Evolutionary conservation across 768 basidiomycete genomes (phyloP), one percentile per base, ranked within the genome.

Genomic region (Suillus occidentalis): DNA sequence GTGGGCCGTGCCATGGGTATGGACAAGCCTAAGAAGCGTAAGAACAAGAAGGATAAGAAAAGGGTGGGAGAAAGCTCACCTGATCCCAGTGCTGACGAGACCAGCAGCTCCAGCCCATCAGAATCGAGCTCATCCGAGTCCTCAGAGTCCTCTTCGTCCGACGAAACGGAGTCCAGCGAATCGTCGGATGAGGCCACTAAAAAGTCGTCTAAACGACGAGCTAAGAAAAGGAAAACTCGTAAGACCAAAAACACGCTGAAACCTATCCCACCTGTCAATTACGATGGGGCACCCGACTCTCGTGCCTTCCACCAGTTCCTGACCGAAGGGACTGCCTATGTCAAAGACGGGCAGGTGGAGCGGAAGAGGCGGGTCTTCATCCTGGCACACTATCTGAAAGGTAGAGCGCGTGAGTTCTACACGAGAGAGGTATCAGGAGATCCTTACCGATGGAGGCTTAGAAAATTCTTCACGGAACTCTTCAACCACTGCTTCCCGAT

Each of bases 401-500:
- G 72, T 0, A 69, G 69, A 0, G 80, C 79, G 0, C 73, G 74
- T 55, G 67, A 77, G 18, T 79, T 77, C 53, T 81, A 79, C 52
- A 68, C 69, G 0, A 66, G 71, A 20, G 68, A 72, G 18, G 76
- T 81, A 0, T 67, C 78, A 0, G 58, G 64, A 2, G 71, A 72
- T 6, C 62, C 70, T 0, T 62, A 72, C 4, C 43, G 69, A 0
- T 81, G 78, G 78, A 65, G 36, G 0, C 37, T 80, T 0, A 43
- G 66, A 13, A 31, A 69, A 1, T 80, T 80, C 64, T 79, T 78
- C 60, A 28, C 62, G 4, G 73, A 70, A 37, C n/a, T 81, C 25
- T 80, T 78, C 61, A 70, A 80, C 28, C 77, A 77, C 34, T 79
- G 79, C 40, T 81, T 81, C 68, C 79, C 79, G 0, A 57, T 72